Conservation (phyloP, 176 grass and related monocot genomes). For the Tillandsia fasciculata region DNA sequence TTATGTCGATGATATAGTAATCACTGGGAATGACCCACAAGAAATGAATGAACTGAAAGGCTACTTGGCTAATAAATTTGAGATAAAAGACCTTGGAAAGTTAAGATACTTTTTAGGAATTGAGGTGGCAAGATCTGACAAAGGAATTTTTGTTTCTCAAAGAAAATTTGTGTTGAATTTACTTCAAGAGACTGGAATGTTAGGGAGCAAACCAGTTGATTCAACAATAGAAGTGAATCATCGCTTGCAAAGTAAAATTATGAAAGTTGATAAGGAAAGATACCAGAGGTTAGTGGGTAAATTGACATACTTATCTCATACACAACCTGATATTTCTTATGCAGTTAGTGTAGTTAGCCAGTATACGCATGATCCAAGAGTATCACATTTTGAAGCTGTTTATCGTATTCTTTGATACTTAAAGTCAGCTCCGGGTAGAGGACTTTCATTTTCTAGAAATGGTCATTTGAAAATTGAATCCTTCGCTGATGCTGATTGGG, state of each 20-base stretch:
- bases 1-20: conserved; percentile 4
- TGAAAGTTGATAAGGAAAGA: background rate
- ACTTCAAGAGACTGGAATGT: background rate
- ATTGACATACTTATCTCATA: background rate
- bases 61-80: too few species aligned
- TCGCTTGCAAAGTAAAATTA: background rate
- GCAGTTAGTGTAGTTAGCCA: background rate
- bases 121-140: too few species aligned
- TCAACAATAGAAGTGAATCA: background rate
- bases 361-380: background rate
- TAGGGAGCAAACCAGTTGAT: background rate
- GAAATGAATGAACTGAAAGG: background rate
- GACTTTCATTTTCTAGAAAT: background rate
- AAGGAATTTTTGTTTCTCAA: too few species aligned
- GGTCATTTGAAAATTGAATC: background rate
- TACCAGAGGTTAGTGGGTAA: background rate
- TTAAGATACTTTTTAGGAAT: too few species aligned
- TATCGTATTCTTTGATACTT: background rate
- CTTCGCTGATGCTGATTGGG: background rate
- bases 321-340: background rate
- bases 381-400: background rate
- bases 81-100: too few species aligned
- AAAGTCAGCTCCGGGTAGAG: background rate
- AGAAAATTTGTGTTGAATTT: too few species aligned
- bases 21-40: background rate